Percentiles rank a stretch among this genome's conserved stretches.
Conservation (phyloP, 805 yeast genomes). For the Metschnikowia bowlesiae region DNA sequence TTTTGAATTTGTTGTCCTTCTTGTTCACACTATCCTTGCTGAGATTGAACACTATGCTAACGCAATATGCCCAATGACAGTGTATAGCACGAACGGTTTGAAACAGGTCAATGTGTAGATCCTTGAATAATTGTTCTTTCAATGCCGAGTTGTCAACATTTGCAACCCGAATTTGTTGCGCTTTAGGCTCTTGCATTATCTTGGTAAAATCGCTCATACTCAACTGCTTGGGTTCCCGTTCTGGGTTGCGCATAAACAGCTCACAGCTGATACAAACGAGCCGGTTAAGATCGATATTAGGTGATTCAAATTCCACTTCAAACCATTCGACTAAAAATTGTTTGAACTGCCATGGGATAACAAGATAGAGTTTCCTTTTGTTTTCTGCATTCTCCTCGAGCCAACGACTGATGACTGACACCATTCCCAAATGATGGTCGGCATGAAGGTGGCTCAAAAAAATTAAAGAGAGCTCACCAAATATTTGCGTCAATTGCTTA, state of each 20-base stretch:
- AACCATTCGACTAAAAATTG: constrained; percentile 69
- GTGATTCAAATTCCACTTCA: constrained; percentile 37
- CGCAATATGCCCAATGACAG: constrained; percentile 73
- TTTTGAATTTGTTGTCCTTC: constrained; percentile 44
- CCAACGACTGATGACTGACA: constrained; percentile 71
- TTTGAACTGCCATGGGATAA: constrained; percentile 73
- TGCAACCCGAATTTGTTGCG: constrained; percentile 14
- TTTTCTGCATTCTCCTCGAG: constrained; percentile 33
- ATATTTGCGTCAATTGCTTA: constrained; percentile 32
- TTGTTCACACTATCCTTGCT: constrained; percentile 18
- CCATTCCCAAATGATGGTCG: constrained; percentile 88
- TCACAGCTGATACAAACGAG: constrained; percentile 58
- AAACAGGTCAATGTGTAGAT: constrained; percentile 42
- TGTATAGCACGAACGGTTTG: constrained; percentile 75
- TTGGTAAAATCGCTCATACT: constrained; percentile 29
- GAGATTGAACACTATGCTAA: constrained; percentile 52
- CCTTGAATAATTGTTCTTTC: constrained; percentile 31
- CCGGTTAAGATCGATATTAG: constrained; percentile 32
- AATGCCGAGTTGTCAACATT: constrained; percentile 16
- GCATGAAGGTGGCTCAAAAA: constrained; percentile 92
- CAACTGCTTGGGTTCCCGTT: constrained; percentile 28
- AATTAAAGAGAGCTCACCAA: constrained; percentile 60
- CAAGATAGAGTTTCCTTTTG: constrained; percentile 44
- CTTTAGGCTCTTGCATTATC: constrained; percentile 24
- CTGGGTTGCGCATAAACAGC: constrained; percentile 37